A percentile compares a stretch with the other conserved stretches of the same genome.
phyloP scores from a whole-genome alignment of 2,329 filamentous ascomycete species.

The Stylonectria norvegica region DNA sequence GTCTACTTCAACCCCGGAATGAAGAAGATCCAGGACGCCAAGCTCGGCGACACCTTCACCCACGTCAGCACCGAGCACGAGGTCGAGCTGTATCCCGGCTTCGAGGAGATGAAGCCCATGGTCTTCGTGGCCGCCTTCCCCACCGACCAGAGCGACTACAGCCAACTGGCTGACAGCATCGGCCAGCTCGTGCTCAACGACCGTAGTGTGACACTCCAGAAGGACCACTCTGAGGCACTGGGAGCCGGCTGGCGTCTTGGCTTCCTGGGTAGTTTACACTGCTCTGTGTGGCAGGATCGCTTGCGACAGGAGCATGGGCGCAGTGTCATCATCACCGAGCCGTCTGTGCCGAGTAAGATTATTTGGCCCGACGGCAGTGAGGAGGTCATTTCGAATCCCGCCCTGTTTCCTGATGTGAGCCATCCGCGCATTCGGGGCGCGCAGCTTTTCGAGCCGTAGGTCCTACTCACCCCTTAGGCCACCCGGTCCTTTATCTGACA shows the following conservation, averaged over 20 bases:
- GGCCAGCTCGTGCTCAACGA: conserved; percentile 92
- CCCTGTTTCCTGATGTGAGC: conserved; percentile 74
- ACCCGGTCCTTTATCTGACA: background rate
- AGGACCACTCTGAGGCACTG: conserved; percentile 90
- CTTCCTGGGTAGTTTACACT: conserved; percentile 94
- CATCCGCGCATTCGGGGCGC: conserved; percentile 44
- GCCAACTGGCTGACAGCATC: conserved; percentile 88
- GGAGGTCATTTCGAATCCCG: conserved; percentile 77
- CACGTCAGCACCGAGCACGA: conserved; percentile 69
- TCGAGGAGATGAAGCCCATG: conserved; percentile 98
- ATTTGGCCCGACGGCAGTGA: conserved; percentile 74
- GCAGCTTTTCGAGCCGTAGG: conserved; percentile 50
- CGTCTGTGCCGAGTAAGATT: conserved; percentile 88
- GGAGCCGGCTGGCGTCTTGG: conserved; percentile 92
- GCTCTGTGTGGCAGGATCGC: conserved; percentile 97
- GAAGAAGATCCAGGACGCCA: conserved; percentile 93
- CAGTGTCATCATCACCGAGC: conserved; percentile 94
- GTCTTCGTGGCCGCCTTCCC: conserved; percentile 97
- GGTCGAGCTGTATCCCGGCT: conserved; percentile 82
- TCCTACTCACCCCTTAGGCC: conserved; percentile 4
- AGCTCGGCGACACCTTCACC: conserved; percentile 94
- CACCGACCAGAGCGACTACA: conserved; percentile 83
- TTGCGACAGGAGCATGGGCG: conserved; percentile 90
- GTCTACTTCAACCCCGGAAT: conserved; percentile 97
- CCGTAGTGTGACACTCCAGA: conserved; percentile 87